These are phyloP conservation scores for Coemansia reversa DNA, from an alignment of 192 early-diverging fungal genomes.

Conservation along the genomic window DNA sequence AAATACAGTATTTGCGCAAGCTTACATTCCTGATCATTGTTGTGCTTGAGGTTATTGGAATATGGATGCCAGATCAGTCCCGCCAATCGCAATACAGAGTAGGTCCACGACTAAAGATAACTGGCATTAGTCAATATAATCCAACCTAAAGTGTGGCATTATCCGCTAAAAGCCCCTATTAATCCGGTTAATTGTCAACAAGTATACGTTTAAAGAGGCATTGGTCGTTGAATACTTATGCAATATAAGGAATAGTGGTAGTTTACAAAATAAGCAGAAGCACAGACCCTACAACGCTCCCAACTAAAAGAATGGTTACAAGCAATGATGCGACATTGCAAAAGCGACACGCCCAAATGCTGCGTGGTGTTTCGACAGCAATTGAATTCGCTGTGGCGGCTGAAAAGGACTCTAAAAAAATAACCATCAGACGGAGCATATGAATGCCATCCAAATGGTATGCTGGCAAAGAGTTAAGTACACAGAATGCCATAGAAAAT, in stretches of 20 bases:
- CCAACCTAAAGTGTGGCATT: neutral
- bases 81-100: slow-evolving; percentile 9
- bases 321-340: slow-evolving; percentile 5
- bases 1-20: slow-evolving; percentile 11
- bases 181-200: slow-evolving; percentile 8
- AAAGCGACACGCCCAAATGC: neutral
- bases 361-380: neutral
- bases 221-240: slow-evolving; percentile 7
- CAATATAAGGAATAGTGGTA: neutral
- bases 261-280: slow-evolving; percentile 9
- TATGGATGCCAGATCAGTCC: slow-evolving; percentile 22
- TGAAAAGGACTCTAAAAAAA: neutral
- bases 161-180: slow-evolving; percentile 9
- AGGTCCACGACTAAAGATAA: slow-evolving; percentile 19
- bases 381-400: neutral
- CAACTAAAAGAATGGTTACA: slow-evolving; percentile 29
- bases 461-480: slow-evolving; percentile 42
- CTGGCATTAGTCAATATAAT: slow-evolving; percentile 9
- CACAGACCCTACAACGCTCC: slow-evolving; percentile 37
- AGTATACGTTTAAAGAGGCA: slow-evolving; percentile 10
- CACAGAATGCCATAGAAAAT: slow-evolving; percentile 37
- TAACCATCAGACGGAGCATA: slow-evolving; percentile 20
- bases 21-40: slow-evolving; percentile 22
- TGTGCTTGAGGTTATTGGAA: slow-evolving; percentile 24
- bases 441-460: slow-evolving; percentile 42